Evolutionary conservation across 139 green algal genomes (phyloP).

Genomic region (Tetradesmus lagerheimii): DNA sequence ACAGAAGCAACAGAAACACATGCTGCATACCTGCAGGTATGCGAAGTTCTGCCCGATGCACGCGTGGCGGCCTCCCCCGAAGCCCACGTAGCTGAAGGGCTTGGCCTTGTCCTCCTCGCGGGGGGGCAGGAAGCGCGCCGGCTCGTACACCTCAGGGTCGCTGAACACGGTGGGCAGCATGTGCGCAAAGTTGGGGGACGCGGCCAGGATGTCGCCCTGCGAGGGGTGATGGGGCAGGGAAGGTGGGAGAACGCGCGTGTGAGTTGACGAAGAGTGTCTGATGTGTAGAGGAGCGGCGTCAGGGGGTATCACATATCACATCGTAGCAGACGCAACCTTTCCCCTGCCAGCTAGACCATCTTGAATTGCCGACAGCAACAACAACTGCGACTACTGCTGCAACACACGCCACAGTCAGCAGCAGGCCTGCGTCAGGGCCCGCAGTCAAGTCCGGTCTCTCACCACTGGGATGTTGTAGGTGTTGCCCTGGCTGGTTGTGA

Average conservation of each 20-base stretch:
- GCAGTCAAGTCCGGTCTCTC: background rate
- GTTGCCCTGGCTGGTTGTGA: slow-evolving; percentile 85
- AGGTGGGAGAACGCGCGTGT: background rate
- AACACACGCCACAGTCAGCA: no score
- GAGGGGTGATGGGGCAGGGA: background rate
- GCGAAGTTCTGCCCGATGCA: slow-evolving; percentile 99
- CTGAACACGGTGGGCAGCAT: slow-evolving; percentile 84
- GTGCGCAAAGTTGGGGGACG: slow-evolving; percentile 93
- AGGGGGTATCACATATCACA: background rate
- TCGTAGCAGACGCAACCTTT: no score
- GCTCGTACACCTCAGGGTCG: slow-evolving; percentile 86
- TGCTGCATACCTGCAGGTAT: slow-evolving; percentile 79
- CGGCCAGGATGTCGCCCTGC: slow-evolving; percentile 90
- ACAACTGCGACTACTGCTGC: no score
- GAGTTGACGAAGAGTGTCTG: background rate
- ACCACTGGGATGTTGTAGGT: slow-evolving; percentile 90
- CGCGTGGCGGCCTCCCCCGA: slow-evolving; percentile 95
- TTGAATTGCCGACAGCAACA: no score
- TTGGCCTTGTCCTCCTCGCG: slow-evolving; percentile 89
- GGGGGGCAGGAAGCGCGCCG: slow-evolving; percentile 81
- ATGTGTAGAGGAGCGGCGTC: background rate
- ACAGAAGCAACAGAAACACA: slow-evolving; percentile 6
- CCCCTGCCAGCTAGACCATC: no score
- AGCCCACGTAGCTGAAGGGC: slow-evolving; percentile 93
- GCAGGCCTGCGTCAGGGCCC: no score